Conservation (phyloP, 106 monocot genomes). For the Phalaenopsis aphrodite region DNA sequence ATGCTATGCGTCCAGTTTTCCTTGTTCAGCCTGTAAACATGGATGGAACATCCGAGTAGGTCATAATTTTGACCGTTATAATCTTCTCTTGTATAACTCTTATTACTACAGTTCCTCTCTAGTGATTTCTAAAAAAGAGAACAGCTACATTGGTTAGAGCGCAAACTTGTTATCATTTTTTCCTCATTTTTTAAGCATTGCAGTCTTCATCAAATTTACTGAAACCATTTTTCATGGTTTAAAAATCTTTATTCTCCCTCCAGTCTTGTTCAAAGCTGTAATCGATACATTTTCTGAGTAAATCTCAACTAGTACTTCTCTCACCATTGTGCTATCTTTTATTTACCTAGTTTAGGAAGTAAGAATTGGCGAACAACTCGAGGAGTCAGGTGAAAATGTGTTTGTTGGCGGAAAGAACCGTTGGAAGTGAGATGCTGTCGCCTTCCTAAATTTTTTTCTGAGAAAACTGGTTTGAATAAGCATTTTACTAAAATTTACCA, state of each 20-base stretch:
- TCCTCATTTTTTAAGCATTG: no score
- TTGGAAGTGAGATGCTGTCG: constrained; percentile 67
- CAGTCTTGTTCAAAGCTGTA: background rate
- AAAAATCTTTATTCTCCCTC: no score
- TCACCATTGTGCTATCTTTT: background rate
- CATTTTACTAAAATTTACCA: background rate
- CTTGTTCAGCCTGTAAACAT: no score
- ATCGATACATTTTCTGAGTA: background rate
- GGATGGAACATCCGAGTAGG: no score
- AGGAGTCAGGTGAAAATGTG: constrained; percentile 93
- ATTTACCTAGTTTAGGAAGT: constrained; percentile 50
- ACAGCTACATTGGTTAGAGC: no score
- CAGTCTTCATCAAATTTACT: no score
- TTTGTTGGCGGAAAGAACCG: constrained; percentile 97
- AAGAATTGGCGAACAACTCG: constrained; percentile 65
- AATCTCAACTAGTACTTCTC: background rate
- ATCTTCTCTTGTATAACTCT: no score
- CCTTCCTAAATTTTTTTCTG: background rate
- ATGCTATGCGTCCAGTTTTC: background rate
- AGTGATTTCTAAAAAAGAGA: no score
- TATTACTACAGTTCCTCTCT: no score
- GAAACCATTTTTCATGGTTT: no score
- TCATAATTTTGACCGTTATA: no score
- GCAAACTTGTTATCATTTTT: no score
- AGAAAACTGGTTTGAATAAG: background rate